Evolutionary conservation across 495 filamentous ascomycete species (phyloP), one percentile per base, ranked within the genome.

Genomic region (Xylaria flabelliformis): DNA sequence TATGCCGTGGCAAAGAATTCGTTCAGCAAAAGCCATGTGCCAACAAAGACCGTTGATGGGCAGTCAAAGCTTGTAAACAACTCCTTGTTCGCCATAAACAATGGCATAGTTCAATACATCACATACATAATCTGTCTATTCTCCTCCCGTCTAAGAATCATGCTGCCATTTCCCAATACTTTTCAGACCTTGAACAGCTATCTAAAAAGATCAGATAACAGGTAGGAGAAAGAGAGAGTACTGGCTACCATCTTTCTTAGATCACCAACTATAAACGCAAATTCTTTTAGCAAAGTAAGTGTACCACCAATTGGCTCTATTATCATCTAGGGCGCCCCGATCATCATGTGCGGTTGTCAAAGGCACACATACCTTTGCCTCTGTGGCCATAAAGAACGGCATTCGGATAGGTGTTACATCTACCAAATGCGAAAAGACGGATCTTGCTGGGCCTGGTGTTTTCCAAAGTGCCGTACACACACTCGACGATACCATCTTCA

Each of bases 351-450:
- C 63, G 59, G 59, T 19, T 79, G 77, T 32, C 63, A 50, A 51
- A 70, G 66, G 24, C 26, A 62, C 15, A 79, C 74, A 0, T 55
- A 71, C 34, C 55, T 76, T 15, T 77, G 74, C 50, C 65, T 53
- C 13, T 79, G 77, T 17, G 1, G 64, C 8, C 77, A 79, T 55
- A 77, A 77, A 55, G 74, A 77, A 50, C 61, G 73, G 6, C 70
- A 50, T 12, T 26, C 64, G 36, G 32, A 70, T 3, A 64, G 58
- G 12, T 79, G 77, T 34, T 19, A n/a, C 2, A 1, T 53, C 24
- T 72, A 72, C 42, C 51, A 72, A 10, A n/a, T 66, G 1, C 70
- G 36, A 4, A 9, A 59, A 13, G n/a, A 67, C n/a, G 26, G 51
- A 0, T 66, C 62, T 41, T 72, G 39, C 36, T 50, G 8, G 6